Evolutionary conservation across 108 stramenopile genomes (phyloP).

Genomic region (Phaeodactylum tricornutum): DNA sequence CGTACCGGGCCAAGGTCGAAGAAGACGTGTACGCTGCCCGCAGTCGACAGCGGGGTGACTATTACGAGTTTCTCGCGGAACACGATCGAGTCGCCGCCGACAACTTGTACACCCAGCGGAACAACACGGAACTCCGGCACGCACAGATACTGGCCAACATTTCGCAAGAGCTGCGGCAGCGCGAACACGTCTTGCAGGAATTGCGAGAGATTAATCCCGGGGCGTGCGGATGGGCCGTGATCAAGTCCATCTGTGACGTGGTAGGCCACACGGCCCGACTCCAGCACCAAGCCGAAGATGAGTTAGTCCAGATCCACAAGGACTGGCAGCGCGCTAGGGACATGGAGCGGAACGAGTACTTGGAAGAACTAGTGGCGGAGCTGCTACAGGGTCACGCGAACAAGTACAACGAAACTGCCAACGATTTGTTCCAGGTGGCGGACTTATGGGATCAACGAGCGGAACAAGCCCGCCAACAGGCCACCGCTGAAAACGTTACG

Average conservation of each 20-base stretch:
- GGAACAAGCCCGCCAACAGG: background rate
- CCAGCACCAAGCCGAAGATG: background rate
- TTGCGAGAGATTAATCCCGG: background rate
- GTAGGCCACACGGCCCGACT: background rate
- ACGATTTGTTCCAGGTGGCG: background rate
- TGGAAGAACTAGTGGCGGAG: background rate
- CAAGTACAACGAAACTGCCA: conserved; percentile 3
- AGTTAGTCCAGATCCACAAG: background rate
- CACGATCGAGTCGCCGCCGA: background rate
- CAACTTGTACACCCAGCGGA: background rate
- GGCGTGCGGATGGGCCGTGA: background rate
- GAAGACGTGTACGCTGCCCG: background rate
- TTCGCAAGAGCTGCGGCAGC: background rate
- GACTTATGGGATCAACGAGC: background rate
- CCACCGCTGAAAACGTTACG: background rate
- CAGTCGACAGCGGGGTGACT: background rate
- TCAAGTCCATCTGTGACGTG: background rate
- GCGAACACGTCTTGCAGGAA: background rate
- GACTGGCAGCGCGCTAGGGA: background rate
- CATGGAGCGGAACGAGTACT: background rate
- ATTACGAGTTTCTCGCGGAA: background rate
- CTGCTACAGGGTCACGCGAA: background rate
- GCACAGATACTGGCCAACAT: background rate
- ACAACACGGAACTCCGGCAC: background rate
- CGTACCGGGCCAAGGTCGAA: background rate